Percentiles rank a stretch among this genome's conserved stretches.
phyloP scores from a whole-genome alignment of 176 grass and related monocot genomes.

The Oryza officinalis region DNA sequence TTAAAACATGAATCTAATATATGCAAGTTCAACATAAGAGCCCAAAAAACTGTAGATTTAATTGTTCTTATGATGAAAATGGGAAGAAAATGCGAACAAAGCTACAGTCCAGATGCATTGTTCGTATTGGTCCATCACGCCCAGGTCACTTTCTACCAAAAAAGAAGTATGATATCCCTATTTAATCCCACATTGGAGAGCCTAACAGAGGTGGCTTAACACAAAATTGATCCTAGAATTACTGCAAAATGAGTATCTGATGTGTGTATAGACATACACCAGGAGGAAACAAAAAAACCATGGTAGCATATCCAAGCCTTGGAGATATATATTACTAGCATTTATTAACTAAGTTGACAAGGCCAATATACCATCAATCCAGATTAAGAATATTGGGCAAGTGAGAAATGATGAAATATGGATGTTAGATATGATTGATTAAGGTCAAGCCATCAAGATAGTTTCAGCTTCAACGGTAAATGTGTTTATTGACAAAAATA shows the following conservation, averaged over 20 bases:
- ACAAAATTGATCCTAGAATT: background rate
- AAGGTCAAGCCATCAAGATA: background rate
- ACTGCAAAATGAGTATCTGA: slow-evolving; percentile 2
- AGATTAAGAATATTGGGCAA: slow-evolving; percentile 7
- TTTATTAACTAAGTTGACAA: background rate
- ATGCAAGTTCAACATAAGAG: slow-evolving; percentile 1
- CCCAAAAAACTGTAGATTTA: background rate
- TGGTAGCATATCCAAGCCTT: background rate
- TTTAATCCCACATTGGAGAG: slow-evolving; percentile 16
- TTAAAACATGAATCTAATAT: slow-evolving; percentile 16
- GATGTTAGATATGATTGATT: slow-evolving; percentile 8
- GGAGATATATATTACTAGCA: background rate
- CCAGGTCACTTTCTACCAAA: background rate
- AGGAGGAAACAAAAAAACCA: slow-evolving; percentile 3
- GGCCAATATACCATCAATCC: slow-evolving; percentile 14
- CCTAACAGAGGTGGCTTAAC: background rate
- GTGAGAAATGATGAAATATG: background rate
- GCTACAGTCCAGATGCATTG: background rate
- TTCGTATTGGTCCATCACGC: too few species aligned
- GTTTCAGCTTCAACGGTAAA: slow-evolving; percentile 16
- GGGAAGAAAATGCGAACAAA: slow-evolving; percentile 4
- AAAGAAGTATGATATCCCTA: background rate
- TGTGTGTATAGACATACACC: background rate
- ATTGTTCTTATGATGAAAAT: slow-evolving; percentile 19
- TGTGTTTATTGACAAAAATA: background rate